Evolutionary conservation across 108 stramenopile species (phyloP).

Genomic region (Discostella pseudostelligera): DNA sequence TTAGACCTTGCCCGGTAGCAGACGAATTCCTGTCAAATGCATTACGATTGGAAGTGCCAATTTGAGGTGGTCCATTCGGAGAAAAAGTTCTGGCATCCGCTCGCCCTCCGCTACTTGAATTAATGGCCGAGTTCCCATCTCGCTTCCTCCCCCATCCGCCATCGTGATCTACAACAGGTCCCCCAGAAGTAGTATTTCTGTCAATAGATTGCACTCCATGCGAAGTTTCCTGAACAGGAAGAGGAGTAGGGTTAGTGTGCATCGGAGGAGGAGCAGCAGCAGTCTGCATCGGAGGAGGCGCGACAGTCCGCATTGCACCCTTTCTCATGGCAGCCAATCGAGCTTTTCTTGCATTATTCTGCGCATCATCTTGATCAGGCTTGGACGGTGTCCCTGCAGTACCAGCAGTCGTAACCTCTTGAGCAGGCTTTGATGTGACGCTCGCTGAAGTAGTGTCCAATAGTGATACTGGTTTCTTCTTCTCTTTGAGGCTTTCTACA

Average conservation of each 20-base stretch:
- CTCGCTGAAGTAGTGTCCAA: neutral
- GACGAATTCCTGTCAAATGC: neutral
- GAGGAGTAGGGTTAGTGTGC: too few species aligned
- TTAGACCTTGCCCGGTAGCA: neutral
- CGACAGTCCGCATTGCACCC: neutral
- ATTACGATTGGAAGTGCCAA: neutral
- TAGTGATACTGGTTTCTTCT: neutral
- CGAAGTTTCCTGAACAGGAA: too few species aligned
- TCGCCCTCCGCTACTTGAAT: neutral
- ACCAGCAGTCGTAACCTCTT: too few species aligned
- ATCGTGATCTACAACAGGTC: neutral
- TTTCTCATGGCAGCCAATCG: slow-evolving; percentile 6
- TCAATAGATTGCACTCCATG: neutral
- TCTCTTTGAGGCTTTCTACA: slow-evolving; percentile 21
- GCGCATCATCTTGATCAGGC: neutral
- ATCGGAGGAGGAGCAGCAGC: neutral
- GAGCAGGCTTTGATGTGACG: neutral
- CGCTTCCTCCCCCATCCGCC: slow-evolving; percentile 7
- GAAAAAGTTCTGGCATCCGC: neutral
- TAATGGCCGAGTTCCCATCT: slow-evolving; percentile 1
- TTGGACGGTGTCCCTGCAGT: slow-evolving; percentile 11
- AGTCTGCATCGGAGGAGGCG: neutral
- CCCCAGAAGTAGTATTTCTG: neutral
- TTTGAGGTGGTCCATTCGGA: neutral
- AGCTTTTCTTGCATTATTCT: neutral